Percentiles rank a stretch among this genome's conserved stretches.
phyloP scores from a whole-genome alignment of 208 protist genomes.

The Acanthamoeba triangularis region DNA sequence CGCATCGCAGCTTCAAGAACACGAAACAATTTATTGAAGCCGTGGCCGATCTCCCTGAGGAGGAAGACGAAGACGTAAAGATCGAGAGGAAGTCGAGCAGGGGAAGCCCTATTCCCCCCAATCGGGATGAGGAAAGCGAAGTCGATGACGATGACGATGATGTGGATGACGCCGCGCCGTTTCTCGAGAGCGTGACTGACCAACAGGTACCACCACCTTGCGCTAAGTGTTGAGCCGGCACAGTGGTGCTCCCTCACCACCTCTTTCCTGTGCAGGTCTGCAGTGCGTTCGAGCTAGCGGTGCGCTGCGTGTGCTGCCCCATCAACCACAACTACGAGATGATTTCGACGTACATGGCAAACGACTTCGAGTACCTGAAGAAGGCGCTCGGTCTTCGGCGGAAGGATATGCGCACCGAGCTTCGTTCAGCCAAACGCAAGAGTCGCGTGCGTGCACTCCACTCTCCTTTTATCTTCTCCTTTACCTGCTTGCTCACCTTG shows the following conservation, averaged over 20 bases:
- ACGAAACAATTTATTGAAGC: conserved; percentile 70
- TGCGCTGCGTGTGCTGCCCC: conserved; percentile 55
- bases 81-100: conserved; percentile 14
- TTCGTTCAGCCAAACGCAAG: conserved; percentile 46
- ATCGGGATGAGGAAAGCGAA: not conserved
- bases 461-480: not conserved
- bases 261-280: not conserved
- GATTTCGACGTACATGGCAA: conserved; percentile 47
- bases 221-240: not conserved
- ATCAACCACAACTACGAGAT: conserved; percentile 59
- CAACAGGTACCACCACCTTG: not conserved
- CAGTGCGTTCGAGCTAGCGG: not conserved
- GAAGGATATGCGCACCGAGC: conserved; percentile 8
- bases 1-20: conserved; percentile 68
- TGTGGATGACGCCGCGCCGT: not conserved
- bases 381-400: conserved; percentile 25
- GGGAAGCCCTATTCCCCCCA: not conserved
- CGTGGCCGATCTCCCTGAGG: conserved; percentile 34
- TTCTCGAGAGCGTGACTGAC: conserved; percentile 6
- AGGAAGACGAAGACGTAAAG: not conserved
- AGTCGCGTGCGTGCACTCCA: not conserved
- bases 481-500: not conserved
- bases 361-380: conserved; percentile 71
- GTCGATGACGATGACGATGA: not conserved
- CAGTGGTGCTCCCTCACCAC: not conserved